These are phyloP conservation scores for Gliomastix tumulicola DNA, from an alignment of 2,329 filamentous ascomycete species.

Conservation along the genomic window DNA sequence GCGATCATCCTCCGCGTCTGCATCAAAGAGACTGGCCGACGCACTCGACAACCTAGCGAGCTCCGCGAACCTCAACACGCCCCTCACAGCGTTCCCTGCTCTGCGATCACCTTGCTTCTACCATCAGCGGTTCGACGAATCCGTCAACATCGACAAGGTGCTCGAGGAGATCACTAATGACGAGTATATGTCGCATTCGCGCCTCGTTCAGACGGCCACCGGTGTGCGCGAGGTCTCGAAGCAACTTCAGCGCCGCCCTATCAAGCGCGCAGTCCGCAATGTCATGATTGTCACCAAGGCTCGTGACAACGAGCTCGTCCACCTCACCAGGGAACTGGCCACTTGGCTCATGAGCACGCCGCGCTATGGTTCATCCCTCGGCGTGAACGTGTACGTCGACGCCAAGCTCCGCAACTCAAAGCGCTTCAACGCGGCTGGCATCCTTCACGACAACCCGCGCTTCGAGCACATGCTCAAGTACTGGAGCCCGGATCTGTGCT, in stretches of 20 bases:
- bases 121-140: slow-evolving; percentile 93
- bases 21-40: slow-evolving; percentile 58
- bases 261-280: slow-evolving; percentile 85
- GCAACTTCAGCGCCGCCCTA: slow-evolving; percentile 84
- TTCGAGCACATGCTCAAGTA: slow-evolving; percentile 84
- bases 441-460: slow-evolving; percentile 67
- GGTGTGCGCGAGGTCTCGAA: slow-evolving; percentile 93
- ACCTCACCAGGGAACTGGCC: slow-evolving; percentile 79
- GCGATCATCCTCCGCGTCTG: slow-evolving; percentile 37
- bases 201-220: slow-evolving; percentile 90
- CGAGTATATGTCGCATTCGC: slow-evolving; percentile 86
- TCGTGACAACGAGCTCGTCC: slow-evolving; percentile 86
- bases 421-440: slow-evolving; percentile 71
- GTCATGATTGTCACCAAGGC: slow-evolving; percentile 99
- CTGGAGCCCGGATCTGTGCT: slow-evolving; percentile 95
- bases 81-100: slow-evolving; percentile 43
- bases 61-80: slow-evolving; percentile 13
- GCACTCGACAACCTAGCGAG: slow-evolving; percentile 46
- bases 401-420: slow-evolving; percentile 84
- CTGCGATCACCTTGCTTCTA: slow-evolving; percentile 95
- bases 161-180: slow-evolving; percentile 88
- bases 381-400: slow-evolving; percentile 97
- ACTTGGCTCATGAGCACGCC: slow-evolving; percentile 85
- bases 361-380: slow-evolving; percentile 81
- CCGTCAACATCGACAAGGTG: slow-evolving; percentile 90